phyloP scores from a whole-genome alignment of 805 yeast genomes.

The Spathaspora girioi region DNA sequence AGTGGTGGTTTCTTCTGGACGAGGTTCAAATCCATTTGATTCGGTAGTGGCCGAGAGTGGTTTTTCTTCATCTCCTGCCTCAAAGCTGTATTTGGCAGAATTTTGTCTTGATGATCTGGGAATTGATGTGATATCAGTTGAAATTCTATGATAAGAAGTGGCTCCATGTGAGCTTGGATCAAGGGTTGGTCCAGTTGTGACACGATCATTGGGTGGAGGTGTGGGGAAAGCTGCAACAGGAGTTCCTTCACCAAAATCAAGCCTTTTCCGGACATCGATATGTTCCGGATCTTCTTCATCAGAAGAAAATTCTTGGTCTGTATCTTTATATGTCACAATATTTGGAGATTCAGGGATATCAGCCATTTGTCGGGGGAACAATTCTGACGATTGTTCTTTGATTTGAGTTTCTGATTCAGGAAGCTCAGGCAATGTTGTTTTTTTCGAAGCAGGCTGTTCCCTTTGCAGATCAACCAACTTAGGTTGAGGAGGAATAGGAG shows the following conservation, averaged over 20 bases:
- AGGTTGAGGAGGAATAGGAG: slow-evolving; percentile 6
- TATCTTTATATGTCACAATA: slow-evolving; percentile 27
- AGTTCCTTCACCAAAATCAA: background rate
- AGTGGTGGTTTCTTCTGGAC: background rate
- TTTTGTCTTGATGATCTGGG: slow-evolving; percentile 17
- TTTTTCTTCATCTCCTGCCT: slow-evolving; percentile 36
- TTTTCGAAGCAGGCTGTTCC: slow-evolving; percentile 12
- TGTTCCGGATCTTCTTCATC: slow-evolving; percentile 26
- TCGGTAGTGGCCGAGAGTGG: slow-evolving; percentile 22
- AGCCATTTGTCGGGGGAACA: slow-evolving; percentile 3
- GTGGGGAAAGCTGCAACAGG: background rate
- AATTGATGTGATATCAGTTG: background rate
- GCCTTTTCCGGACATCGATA: background rate
- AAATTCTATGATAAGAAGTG: background rate
- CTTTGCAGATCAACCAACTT: background rate
- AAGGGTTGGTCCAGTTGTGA: background rate
- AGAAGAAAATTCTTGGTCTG: slow-evolving; percentile 14
- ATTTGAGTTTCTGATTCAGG: slow-evolving; percentile 10
- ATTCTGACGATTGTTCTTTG: slow-evolving; percentile 24
- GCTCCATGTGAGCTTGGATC: background rate
- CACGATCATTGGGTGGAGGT: slow-evolving; percentile 5
- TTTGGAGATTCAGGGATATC: slow-evolving; percentile 27
- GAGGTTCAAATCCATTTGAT: slow-evolving; percentile 5
- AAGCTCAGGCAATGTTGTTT: slow-evolving; percentile 33
- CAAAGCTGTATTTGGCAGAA: slow-evolving; percentile 33